Base-by-base conservation (phyloP, 371 early-diverging fungal genomes). In the Thermomucor indicae-seudaticae region DNA sequence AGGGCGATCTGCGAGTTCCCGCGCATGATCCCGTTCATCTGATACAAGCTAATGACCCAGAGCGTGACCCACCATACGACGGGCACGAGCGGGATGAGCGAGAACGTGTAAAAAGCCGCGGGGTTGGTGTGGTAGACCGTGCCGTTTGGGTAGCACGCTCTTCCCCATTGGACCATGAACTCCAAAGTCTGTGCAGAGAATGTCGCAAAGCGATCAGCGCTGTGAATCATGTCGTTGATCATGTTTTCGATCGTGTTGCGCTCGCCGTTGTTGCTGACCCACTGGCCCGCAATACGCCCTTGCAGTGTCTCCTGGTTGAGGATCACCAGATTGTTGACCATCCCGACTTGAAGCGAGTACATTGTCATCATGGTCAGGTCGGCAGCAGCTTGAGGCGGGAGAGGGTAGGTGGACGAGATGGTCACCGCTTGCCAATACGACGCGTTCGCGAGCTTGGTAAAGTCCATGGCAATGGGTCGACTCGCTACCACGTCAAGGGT, bases 1-100 rank as follows among this genome's bases (percentile, higher is more conserved):
- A 58, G 32, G 11, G 58, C 58, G n/a, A 49, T 48, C 35, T 58
- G 58, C 2, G 58, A 58, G 23, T 49, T 53, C 8, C 58, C 58
- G 12, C 58, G 53, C 10, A 53, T 48, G 10, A 58, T 23, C 20
- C 58, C 53, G 14, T 53, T 58, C 5, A 39, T 49, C 29, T 53
- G 53, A 31, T 49, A 31, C 17, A 58, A 44, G 19, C 53, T 53
- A 28, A 52, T 38, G 1, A 58, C 19, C 58, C 58, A 58, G 0
- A 58, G 12, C 4, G 32, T 25, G 6, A 30, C 25, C 58, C 58
- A 58, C 58, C 53, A 58, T 12, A 31, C 17, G 1, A 58, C 32
- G 4, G 58, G 58, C 8, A 58, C 14, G 1, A 58, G 38, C 17
- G 49, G 34, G 3, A 48, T 41, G 2, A 58, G 46, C 6, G 45